These are phyloP conservation scores for Ramichloridium luteum DNA, from an alignment of 2,329 filamentous ascomycete species.

Conservation along the genomic window DNA sequence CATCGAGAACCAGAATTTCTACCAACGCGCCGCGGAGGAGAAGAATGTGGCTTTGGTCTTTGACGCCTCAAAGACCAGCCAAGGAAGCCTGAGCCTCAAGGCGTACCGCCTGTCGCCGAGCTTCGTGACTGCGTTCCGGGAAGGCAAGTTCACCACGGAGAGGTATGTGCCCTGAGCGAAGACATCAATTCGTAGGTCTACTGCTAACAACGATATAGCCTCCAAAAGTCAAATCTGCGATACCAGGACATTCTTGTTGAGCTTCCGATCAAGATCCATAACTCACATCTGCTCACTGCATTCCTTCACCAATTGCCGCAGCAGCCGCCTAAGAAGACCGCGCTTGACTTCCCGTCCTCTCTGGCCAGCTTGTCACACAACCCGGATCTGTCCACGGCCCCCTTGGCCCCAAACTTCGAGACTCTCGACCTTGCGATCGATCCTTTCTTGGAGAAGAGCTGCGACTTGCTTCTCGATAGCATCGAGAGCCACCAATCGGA, in stretches of 20 bases:
- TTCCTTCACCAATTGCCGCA: slow-evolving; percentile 87
- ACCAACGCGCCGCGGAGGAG: slow-evolving; percentile 86
- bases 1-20: slow-evolving; percentile 95
- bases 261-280: slow-evolving; percentile 80
- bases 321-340: slow-evolving; percentile 43
- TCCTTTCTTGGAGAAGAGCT: slow-evolving; percentile 96
- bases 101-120: slow-evolving; percentile 79
- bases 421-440: slow-evolving; percentile 87
- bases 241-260: slow-evolving; percentile 92
- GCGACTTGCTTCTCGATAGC: slow-evolving; percentile 87
- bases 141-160: slow-evolving; percentile 94
- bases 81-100: slow-evolving; percentile 77
- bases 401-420: slow-evolving; percentile 79
- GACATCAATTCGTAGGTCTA: neutral
- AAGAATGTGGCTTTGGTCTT: slow-evolving; percentile 80
- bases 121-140: slow-evolving; percentile 88
- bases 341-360: slow-evolving; percentile 65
- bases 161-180: slow-evolving; percentile 47
- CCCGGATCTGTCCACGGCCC: slow-evolving; percentile 43
- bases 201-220: slow-evolving; percentile 39
- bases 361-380: slow-evolving; percentile 64
- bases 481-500: slow-evolving; percentile 98
- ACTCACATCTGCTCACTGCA: slow-evolving; percentile 91
- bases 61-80: slow-evolving; percentile 87
- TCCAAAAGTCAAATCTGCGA: slow-evolving; percentile 86